These are phyloP conservation scores for Ustilago vetiveriae DNA, from an alignment of 1,284 basidiomycete species.

Conservation along the genomic window DNA sequence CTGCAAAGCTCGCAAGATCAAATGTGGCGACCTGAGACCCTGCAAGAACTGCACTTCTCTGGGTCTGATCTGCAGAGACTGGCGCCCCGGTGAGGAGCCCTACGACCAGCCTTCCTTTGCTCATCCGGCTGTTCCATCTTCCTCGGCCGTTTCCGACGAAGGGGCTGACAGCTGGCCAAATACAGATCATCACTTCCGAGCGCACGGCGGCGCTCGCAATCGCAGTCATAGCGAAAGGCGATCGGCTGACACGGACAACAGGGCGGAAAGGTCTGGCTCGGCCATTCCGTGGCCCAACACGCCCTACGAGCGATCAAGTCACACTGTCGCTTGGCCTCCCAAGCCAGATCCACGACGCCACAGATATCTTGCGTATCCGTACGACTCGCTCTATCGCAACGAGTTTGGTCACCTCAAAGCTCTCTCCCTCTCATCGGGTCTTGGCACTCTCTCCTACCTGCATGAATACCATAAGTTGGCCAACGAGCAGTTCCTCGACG, in stretches of 20 bases:
- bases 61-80: slow-evolving; percentile 42
- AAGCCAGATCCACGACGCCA: slow-evolving; percentile 41
- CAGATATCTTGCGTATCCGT: slow-evolving; percentile 47
- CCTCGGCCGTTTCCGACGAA: slow-evolving; percentile 1
- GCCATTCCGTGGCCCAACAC: slow-evolving; percentile 50
- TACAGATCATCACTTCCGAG: slow-evolving; percentile 9
- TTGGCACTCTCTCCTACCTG: slow-evolving; percentile 47
- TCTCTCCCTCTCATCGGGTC: slow-evolving; percentile 41
- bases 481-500: slow-evolving; percentile 51
- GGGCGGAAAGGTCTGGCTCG: slow-evolving; percentile 29
- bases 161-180: slow-evolving; percentile 18
- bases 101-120: slow-evolving; percentile 15
- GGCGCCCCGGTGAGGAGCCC: slow-evolving; percentile 46
- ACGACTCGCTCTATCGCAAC: slow-evolving; percentile 49
- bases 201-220: not conserved
- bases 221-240: slow-evolving; percentile 10
- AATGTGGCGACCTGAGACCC: slow-evolving; percentile 45
- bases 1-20: slow-evolving; percentile 53
- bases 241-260: slow-evolving; percentile 12
- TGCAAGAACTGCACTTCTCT: slow-evolving; percentile 49
- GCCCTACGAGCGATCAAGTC: slow-evolving; percentile 36
- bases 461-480: slow-evolving; percentile 52
- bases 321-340: slow-evolving; percentile 47
- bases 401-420: slow-evolving; percentile 51
- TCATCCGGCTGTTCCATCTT: slow-evolving; percentile 28